phyloP scores from a whole-genome alignment of 805 yeast species.

The Lipomyces spencermartinsiae region DNA sequence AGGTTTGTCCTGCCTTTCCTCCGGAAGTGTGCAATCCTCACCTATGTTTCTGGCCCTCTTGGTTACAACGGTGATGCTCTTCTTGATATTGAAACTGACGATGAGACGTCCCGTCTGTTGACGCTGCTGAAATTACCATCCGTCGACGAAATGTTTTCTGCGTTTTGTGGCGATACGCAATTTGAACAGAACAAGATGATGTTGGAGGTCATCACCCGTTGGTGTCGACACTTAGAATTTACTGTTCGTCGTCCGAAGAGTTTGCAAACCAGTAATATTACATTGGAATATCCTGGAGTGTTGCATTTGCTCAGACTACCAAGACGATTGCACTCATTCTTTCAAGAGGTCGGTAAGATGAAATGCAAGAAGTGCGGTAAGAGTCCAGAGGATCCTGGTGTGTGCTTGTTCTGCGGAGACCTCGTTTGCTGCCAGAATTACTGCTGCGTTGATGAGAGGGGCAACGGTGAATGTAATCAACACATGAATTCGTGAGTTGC shows the following conservation, averaged over 20 bases:
- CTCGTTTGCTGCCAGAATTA: conserved; percentile 69
- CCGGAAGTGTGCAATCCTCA: conserved; percentile 64
- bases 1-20: conserved; percentile 65
- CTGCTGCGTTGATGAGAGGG: conserved; percentile 49
- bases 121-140: conserved; percentile 53
- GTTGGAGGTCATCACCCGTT: conserved; percentile 25
- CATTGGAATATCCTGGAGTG: conserved; percentile 62
- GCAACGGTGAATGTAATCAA: conserved; percentile 77
- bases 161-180: conserved; percentile 7
- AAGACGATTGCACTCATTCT: conserved; percentile 66
- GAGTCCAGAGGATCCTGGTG: conserved; percentile 69
- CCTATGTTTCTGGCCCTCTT: conserved; percentile 60
- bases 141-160: conserved; percentile 27
- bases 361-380: conserved; percentile 47
- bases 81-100: conserved; percentile 36
- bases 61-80: conserved; percentile 45
- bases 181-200: conserved; percentile 16
- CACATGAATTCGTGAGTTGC: conserved; percentile 59
- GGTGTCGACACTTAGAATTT: conserved; percentile 33
- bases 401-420: conserved; percentile 82
- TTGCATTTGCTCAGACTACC: conserved; percentile 72
- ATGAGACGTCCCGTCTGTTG: conserved; percentile 64
- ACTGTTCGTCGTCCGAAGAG: conserved; percentile 30
- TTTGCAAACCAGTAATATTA: conserved; percentile 11
- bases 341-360: conserved; percentile 54